These are phyloP conservation scores for Cylindrotheca closterium DNA, from an alignment of 108 stramenopile genomes.

Conservation along the genomic window DNA sequence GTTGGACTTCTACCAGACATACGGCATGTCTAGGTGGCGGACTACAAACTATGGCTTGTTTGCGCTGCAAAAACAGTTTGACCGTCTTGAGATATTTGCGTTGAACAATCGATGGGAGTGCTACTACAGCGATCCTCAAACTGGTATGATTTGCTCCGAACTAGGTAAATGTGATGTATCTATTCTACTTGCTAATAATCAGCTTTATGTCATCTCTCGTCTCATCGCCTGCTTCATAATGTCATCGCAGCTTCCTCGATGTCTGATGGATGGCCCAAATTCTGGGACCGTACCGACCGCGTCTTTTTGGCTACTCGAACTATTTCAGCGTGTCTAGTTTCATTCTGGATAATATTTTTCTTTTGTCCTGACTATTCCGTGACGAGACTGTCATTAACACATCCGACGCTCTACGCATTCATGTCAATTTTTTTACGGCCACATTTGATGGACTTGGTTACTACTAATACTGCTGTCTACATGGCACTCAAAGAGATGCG, in stretches of 20 bases:
- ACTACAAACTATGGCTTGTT: background rate
- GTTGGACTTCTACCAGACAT: background rate
- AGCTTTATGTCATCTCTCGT: background rate
- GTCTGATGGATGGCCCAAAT: too few species aligned
- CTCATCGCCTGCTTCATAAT: background rate
- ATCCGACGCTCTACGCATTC: background rate
- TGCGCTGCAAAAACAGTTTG: background rate
- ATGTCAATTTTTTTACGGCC: background rate
- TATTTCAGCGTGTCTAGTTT: background rate
- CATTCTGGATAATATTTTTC: background rate
- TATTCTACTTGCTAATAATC: background rate
- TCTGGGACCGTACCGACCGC: background rate
- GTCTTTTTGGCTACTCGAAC: background rate
- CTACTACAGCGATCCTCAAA: background rate
- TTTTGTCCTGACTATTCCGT: background rate
- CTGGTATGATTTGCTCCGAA: background rate
- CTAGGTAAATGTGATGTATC: background rate
- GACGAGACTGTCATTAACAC: too few species aligned
- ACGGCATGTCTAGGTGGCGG: background rate
- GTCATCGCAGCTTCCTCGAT: too few species aligned
- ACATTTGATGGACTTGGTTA: background rate
- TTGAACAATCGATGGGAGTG: background rate
- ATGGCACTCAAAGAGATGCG: background rate
- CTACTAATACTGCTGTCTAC: background rate
- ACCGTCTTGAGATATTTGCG: background rate